Evolutionary conservation across 2,329 filamentous ascomycete genomes (phyloP), one percentile per base, ranked within the genome.

Genomic region (Monascus ruber): DNA sequence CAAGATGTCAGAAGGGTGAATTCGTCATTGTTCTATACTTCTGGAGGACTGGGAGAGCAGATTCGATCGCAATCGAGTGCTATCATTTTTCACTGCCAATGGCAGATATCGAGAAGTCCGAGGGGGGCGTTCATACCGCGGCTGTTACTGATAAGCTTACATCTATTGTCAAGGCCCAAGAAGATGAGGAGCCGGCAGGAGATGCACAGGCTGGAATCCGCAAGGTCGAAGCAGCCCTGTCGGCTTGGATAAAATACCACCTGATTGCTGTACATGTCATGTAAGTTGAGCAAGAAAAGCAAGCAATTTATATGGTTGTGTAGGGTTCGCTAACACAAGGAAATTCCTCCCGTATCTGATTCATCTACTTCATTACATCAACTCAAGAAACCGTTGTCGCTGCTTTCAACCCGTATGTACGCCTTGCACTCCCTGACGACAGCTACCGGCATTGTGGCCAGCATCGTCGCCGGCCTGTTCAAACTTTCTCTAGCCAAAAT

Each of bases 401-500:
- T 38, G 57, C 60, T 36, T 47, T 74, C 34, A 60, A 54, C 4
- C 66, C 69, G 7, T 73, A 66, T 47, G 67, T 73, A 33, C 47
- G 45, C 61, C 25, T 50, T 60, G 6, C 74, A 77, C 48, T 73
- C 72, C 1, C 59, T 77, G 37, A 66, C 70, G 0, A 62, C 72
- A 1, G 65, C 71, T 6, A 73, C 72, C 7, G 54, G 54, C 31
- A 69, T 79, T 45, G 63, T 79, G 35, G 62, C 73, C 9, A 66
- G 56, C 44, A 57, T 78, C 27, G 69, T 79, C 33, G 69, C 67
- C 26, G 77, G 73, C 26, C 58, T 77, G 17, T 60, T 67, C 40
- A 75, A 75, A 50, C 63, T 81, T 9, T 70, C 75, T 1, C 62
- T 74, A 25, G 75, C 77, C 38, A 81, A 79, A 55, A 61, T 79